These are phyloP conservation scores for Dryadomyces quercivorus DNA, from an alignment of 2,329 filamentous ascomycete genomes.

Conservation along the genomic window DNA sequence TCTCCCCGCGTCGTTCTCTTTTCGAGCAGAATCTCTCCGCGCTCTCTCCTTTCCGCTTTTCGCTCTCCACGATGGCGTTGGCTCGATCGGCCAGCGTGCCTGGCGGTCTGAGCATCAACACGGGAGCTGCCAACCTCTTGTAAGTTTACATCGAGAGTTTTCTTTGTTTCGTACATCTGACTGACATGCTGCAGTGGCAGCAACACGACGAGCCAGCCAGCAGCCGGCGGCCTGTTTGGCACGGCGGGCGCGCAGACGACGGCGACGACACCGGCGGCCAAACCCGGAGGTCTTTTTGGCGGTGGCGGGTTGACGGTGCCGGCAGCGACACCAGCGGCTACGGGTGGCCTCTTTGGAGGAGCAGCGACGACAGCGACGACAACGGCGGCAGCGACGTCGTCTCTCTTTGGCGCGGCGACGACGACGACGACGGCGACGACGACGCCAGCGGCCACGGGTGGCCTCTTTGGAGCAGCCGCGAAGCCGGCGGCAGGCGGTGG, in stretches of 20 bases:
- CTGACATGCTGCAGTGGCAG: slow-evolving; percentile 6
- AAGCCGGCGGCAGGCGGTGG: slow-evolving; percentile 8
- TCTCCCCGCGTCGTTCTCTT: not conserved
- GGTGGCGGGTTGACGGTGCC: not conserved
- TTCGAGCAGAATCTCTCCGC: not conserved
- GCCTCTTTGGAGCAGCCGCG: slow-evolving; percentile 1
- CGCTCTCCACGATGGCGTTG: slow-evolving; percentile 28
- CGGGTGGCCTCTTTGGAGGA: slow-evolving; percentile 1
- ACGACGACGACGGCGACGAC: not conserved
- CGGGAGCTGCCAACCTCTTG: slow-evolving; percentile 46
- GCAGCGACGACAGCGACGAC: not conserved
- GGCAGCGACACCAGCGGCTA: not conserved
- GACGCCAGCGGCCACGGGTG: not conserved
- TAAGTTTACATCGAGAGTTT: slow-evolving; percentile 18
- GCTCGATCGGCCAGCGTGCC: slow-evolving; percentile 47
- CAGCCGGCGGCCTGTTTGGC: slow-evolving; percentile 6
- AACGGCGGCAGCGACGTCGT: not conserved
- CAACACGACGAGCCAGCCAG: slow-evolving; percentile 14
- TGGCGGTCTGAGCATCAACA: slow-evolving; percentile 51
- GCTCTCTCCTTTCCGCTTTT: no score
- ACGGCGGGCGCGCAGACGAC: slow-evolving; percentile 3
- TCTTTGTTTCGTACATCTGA: not conserved
- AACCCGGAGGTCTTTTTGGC: slow-evolving; percentile 10
- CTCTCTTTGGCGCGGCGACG: slow-evolving; percentile 2
- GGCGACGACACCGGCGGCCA: slow-evolving; percentile 2